phyloP scores from a whole-genome alignment of 2,329 filamentous ascomycete species.

The Lasiodiplodia citricola region DNA sequence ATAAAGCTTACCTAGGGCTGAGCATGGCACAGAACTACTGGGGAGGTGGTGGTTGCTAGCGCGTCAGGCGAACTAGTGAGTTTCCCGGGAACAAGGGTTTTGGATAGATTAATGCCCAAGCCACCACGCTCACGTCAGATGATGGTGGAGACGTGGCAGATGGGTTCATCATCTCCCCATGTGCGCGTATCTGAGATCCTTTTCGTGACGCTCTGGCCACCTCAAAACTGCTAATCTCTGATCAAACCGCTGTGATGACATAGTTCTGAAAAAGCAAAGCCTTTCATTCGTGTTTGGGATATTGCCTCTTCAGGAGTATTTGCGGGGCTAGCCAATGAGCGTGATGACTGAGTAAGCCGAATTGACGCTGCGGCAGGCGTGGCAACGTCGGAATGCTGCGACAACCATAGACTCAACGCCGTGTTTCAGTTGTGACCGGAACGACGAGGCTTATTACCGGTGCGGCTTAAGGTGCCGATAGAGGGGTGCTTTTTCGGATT shows the following conservation, averaged over 20 bases:
- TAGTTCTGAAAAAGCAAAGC: background rate
- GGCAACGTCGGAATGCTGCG: background rate
- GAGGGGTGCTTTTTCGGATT: background rate
- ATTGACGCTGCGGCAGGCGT: background rate
- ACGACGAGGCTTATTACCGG: background rate
- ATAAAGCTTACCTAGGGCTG: background rate
- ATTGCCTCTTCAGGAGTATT: background rate
- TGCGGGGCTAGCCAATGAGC: background rate
- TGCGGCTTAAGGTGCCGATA: background rate
- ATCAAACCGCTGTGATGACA: background rate
- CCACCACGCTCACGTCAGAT: background rate
- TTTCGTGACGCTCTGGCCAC: background rate
- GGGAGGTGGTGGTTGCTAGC: background rate
- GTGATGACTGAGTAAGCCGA: background rate
- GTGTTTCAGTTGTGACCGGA: background rate
- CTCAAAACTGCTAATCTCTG: background rate
- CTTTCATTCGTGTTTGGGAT: background rate
- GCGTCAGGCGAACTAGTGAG: background rate
- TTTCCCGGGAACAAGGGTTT: background rate
- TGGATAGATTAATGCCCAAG: background rate
- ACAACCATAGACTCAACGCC: background rate
- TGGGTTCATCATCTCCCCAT: background rate
- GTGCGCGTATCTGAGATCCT: background rate
- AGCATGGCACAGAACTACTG: background rate
- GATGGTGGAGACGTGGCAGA: background rate